Base-by-base conservation (phyloP, 306 rosid genomes). In the Trichosanthes cucumerina region DNA sequence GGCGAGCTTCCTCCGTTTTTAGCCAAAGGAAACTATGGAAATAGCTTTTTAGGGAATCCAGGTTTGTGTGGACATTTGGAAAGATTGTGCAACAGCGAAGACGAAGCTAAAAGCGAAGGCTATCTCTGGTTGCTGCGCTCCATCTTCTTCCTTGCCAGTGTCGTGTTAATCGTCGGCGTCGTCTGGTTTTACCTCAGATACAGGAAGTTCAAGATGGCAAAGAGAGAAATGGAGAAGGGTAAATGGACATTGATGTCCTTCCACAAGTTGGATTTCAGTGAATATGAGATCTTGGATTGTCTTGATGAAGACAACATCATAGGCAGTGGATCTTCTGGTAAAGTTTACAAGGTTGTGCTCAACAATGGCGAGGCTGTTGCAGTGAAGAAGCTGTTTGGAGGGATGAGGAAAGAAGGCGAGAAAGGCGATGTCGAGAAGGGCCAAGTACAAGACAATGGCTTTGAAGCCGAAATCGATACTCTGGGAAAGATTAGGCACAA, bases 161-260 rank as follows among this genome's bases (percentile, higher is more conserved):
- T 89, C 2, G 82, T 85, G 10, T 86, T 82, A 31, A 74, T 91
- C 46, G 80, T 86, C 0, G 91, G 90, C 85, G 85, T 44, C 86
- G 60, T 90, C 85, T 83, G 81, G 82, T 74, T 74, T 74, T 74
- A 74, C 62, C 78, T 47, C 24, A 74, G 54, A 18, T 74, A 74
- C 78, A 50, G 62, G 24, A 74, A 74, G 57, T 74, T 74, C n/a
- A 75, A 87, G 86, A 81, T 86, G 89, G 88, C 88, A 70, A 77
- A 80, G 86, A 81, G 59, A 84, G 81, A 81, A 85, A 76, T 63
- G 86, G 85, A 84, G 91, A 91, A 81, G 93, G 97, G 97, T 91
- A 96, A 6, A 19, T 96, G 99, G 96, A 88, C 97, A 75, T 72
- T 92, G 58, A 96, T 96, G 52, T 92, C 93, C 78, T 96, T 96